phyloP scores from a whole-genome alignment of 805 yeast genomes.

The Pichia cephalocereana region DNA sequence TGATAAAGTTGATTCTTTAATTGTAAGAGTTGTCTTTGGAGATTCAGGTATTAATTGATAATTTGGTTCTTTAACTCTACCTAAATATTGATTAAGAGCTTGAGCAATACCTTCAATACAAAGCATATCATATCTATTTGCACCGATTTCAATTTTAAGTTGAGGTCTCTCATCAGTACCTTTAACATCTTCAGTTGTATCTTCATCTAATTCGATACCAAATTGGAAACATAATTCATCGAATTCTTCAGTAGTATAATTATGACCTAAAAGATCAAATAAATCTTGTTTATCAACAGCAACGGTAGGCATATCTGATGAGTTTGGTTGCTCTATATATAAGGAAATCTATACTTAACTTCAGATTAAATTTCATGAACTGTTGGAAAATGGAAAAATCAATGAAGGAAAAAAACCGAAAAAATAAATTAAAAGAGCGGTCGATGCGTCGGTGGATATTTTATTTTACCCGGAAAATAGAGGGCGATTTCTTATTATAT shows the following conservation, averaged over 20 bases:
- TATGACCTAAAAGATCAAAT: constrained; percentile 62
- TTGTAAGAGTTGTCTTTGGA: constrained; percentile 56
- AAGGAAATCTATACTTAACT: too few relatives aligned
- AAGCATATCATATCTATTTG: constrained; percentile 96
- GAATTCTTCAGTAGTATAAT: constrained; percentile 78
- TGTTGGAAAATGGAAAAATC: too few relatives aligned
- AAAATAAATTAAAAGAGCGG: too few relatives aligned
- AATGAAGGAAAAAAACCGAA: too few relatives aligned
- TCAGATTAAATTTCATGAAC: too few relatives aligned
- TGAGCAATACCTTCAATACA: constrained; percentile 98
- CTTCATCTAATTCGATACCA: constrained; percentile 97
- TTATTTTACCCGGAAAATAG: background rate
- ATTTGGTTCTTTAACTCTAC: constrained; percentile 53
- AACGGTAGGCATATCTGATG: constrained; percentile 77
- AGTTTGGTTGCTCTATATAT: too few relatives aligned
- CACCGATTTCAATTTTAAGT: constrained; percentile 93
- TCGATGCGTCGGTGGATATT: too few relatives aligned
- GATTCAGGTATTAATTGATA: constrained; percentile 54
- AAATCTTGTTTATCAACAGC: constrained; percentile 92
- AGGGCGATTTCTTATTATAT: background rate
- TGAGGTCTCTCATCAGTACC: constrained; percentile 89
- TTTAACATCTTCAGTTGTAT: constrained; percentile 70
- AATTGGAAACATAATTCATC: constrained; percentile 97
- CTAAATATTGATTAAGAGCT: constrained; percentile 85
- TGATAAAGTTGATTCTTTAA: constrained; percentile 62